A percentile compares a stretch with the other conserved stretches of the same genome.
Conservation (phyloP, 2,329 filamentous ascomycete species). For the Chaetomium olivaceum region DNA sequence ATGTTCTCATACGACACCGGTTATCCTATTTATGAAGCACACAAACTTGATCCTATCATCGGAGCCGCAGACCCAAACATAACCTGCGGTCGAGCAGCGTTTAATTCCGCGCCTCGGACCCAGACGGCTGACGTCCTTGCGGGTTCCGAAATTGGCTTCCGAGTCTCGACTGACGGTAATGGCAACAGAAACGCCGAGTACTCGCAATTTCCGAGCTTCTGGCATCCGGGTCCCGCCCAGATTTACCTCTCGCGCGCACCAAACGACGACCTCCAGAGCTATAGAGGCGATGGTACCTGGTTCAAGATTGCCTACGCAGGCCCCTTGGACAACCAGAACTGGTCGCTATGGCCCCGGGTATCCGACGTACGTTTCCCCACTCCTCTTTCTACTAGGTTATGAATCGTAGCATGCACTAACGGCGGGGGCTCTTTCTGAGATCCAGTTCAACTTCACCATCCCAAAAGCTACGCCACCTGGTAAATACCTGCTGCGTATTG, state of each 20-base stretch:
- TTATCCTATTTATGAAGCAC: neutral
- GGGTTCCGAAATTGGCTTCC: conserved; percentile 25
- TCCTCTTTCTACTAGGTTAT: neutral
- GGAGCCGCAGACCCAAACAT: conserved; percentile 12
- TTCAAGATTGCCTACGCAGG: conserved; percentile 29
- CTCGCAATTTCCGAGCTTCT: neutral
- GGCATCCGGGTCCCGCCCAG: conserved; percentile 21
- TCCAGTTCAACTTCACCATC: conserved; percentile 28
- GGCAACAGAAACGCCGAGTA: neutral
- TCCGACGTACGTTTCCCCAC: neutral
- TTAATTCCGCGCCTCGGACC: conserved; percentile 13
- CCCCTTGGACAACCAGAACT: conserved; percentile 9
- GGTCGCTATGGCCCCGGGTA: neutral
- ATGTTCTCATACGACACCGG: neutral
- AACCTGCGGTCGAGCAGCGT: conserved; percentile 25
- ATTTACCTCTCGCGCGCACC: conserved; percentile 25
- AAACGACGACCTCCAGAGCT: conserved; percentile 19
- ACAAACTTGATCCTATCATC: neutral
- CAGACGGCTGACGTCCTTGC: conserved; percentile 24
- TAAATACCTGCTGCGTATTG: conserved; percentile 28
- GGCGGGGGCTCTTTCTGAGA: neutral
- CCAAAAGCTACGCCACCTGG: conserved; percentile 24
- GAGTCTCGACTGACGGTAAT: conserved; percentile 22
- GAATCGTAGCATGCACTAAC: neutral
- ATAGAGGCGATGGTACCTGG: conserved; percentile 25